A percentile compares a stretch with the other conserved stretches of the same genome.
These are phyloP conservation scores for Quambalaria eucalypti DNA, from an alignment of 1,284 basidiomycete genomes.

Conservation along the genomic window DNA sequence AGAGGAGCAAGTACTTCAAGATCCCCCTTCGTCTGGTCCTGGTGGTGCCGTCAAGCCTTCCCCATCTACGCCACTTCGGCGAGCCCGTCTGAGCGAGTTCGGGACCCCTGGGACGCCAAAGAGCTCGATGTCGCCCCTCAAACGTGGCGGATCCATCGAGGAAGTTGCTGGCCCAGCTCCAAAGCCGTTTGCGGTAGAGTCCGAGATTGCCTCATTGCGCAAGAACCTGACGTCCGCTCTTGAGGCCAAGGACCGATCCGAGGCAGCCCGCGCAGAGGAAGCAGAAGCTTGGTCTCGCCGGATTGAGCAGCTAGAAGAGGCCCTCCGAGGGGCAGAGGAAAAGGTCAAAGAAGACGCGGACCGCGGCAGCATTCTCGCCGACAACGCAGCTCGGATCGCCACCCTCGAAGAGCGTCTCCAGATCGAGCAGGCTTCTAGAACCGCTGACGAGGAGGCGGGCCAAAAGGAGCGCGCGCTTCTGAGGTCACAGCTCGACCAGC, in stretches of 20 bases:
- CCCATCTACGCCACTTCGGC: not conserved
- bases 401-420: not conserved
- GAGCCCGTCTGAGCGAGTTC: slow-evolving; percentile 4
- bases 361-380: not conserved
- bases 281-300: slow-evolving; percentile 1
- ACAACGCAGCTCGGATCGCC: not conserved
- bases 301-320: slow-evolving; percentile 14
- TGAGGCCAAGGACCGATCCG: slow-evolving; percentile 1
- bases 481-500: not conserved
- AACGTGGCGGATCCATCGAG: not conserved
- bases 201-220: slow-evolving; percentile 25
- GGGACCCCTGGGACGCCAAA: slow-evolving; percentile 6
- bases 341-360: slow-evolving; percentile 4
- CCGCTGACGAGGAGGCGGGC: not conserved
- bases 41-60: not conserved
- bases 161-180: not conserved
- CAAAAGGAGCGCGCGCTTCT: not conserved
- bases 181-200: slow-evolving; percentile 30
- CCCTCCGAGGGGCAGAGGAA: slow-evolving; percentile 5
- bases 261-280: slow-evolving; percentile 11
- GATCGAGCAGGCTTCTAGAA: not conserved
- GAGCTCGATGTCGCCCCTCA: not conserved
- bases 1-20: slow-evolving; percentile 6
- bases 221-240: slow-evolving; percentile 12
- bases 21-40: not conserved